These are phyloP conservation scores for Dichomitus squalens DNA, from an alignment of 1,284 basidiomycete genomes.

Conservation along the genomic window DNA sequence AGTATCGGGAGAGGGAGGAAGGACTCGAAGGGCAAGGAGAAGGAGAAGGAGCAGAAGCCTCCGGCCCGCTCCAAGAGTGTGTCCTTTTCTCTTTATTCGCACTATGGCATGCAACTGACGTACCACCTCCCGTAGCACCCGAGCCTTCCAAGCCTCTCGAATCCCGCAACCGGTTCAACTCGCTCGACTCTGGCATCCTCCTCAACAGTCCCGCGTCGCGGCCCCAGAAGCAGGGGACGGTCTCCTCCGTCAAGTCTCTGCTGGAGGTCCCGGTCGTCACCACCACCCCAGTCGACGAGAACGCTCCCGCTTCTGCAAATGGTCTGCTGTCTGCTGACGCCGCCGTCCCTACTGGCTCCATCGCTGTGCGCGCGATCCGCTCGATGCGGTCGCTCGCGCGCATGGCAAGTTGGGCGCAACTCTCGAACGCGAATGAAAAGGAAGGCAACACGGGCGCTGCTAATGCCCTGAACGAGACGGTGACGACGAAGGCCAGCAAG, in stretches of 20 bases:
- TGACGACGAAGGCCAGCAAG: constrained; percentile 22
- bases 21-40: constrained; percentile 53
- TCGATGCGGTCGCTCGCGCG: constrained; percentile 71
- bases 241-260: constrained; percentile 16
- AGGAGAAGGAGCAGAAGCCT: constrained; percentile 47
- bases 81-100: constrained; percentile 23
- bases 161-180: constrained; percentile 58
- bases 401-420: constrained; percentile 70
- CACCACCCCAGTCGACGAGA: constrained; percentile 10
- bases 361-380: constrained; percentile 76
- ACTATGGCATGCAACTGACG: not conserved
- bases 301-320: constrained; percentile 35
- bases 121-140: constrained; percentile 39
- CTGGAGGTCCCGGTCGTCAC: not conserved
- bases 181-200: constrained; percentile 61
- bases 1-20: constrained; percentile 71
- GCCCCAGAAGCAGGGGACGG: constrained; percentile 20
- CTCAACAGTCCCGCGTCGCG: constrained; percentile 36
- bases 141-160: constrained; percentile 42
- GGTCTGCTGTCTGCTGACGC: constrained; percentile 40
- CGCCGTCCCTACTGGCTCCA: constrained; percentile 48
- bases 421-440: constrained; percentile 43
- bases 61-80: constrained; percentile 47
- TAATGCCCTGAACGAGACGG: constrained; percentile 8
- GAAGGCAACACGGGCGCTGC: constrained; percentile 30